Conservation (phyloP, 345 rosid genomes). For the Acer negundo region DNA sequence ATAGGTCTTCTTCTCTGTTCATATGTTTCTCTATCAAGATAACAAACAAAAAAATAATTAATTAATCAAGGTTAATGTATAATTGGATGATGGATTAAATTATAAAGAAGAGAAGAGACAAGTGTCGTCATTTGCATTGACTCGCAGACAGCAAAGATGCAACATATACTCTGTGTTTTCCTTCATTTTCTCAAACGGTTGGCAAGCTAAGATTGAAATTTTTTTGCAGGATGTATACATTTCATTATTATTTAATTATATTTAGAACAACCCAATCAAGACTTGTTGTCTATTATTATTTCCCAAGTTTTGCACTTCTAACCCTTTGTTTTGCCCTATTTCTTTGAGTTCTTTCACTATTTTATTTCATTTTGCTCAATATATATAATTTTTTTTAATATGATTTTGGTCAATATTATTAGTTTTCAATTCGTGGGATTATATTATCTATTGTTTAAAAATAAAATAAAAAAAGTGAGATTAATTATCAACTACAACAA, state of each 20-base stretch:
- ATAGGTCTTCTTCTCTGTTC: background rate
- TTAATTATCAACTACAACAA: too few species aligned
- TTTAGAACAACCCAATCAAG: background rate
- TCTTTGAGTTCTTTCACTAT: too few species aligned
- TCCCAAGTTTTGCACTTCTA: too few species aligned
- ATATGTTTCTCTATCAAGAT: conserved; percentile 9
- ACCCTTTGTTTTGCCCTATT: too few species aligned
- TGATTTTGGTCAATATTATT: too few species aligned
- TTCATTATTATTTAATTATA: background rate
- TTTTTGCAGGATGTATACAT: conserved; percentile 19
- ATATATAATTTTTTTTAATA: too few species aligned
- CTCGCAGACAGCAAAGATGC: conserved; percentile 21
- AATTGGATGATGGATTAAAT: conserved; percentile 16
- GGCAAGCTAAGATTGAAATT: conserved; percentile 45
- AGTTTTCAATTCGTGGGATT: too few species aligned
- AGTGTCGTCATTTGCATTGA: conserved; percentile 39
- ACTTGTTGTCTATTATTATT: background rate
- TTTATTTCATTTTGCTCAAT: too few species aligned
- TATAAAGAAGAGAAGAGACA: conserved; percentile 10
- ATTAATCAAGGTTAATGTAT: conserved; percentile 15
- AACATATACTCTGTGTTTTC: background rate
- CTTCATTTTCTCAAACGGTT: conserved; percentile 39
- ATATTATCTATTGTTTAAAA: too few species aligned
- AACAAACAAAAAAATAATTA: conserved; percentile 3
- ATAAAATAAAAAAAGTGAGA: too few species aligned